Percentiles rank a stretch among this genome's conserved stretches.
Conservation (phyloP, 2,329 filamentous ascomycete species). For the Cryphonectria japonica region DNA sequence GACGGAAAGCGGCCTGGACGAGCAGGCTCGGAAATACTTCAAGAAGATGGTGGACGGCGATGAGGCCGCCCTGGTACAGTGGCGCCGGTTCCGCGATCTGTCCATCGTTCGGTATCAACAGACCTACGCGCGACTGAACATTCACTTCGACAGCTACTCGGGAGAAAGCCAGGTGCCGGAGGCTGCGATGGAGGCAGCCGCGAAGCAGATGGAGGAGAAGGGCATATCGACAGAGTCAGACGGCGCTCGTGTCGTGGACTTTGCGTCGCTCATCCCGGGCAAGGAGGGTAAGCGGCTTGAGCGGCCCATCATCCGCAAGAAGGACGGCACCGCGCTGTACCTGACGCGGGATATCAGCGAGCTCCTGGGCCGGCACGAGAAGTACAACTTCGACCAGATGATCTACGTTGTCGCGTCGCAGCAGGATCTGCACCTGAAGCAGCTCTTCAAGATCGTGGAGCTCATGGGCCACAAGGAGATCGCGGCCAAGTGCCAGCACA, state of each 20-base stretch:
- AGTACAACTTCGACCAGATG: conserved; percentile 75
- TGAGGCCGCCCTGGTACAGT: conserved; percentile 60
- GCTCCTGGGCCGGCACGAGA: conserved; percentile 65
- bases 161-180: conserved; percentile 75
- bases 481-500: conserved; percentile 69
- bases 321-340: conserved; percentile 76
- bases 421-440: conserved; percentile 73
- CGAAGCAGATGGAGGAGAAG: conserved; percentile 65
- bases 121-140: conserved; percentile 72
- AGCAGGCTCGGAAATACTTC: conserved; percentile 75
- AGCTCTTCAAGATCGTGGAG: conserved; percentile 77
- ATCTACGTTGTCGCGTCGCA: conserved; percentile 76
- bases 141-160: conserved; percentile 73
- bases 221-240: conserved; percentile 70
- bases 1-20: conserved; percentile 60
- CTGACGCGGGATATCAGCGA: conserved; percentile 79
- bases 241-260: conserved; percentile 75
- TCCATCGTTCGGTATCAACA: conserved; percentile 69
- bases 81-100: conserved; percentile 68
- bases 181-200: conserved; percentile 67
- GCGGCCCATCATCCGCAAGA: conserved; percentile 72
- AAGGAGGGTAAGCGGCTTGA: conserved; percentile 72
- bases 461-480: conserved; percentile 72
- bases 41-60: conserved; percentile 73
- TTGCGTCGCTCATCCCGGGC: conserved; percentile 67